Evolutionary conservation across 1,139 yeast species (phyloP), one percentile per base, ranked within the genome.

Genomic region (Entelexis paramagnoliae): DNA sequence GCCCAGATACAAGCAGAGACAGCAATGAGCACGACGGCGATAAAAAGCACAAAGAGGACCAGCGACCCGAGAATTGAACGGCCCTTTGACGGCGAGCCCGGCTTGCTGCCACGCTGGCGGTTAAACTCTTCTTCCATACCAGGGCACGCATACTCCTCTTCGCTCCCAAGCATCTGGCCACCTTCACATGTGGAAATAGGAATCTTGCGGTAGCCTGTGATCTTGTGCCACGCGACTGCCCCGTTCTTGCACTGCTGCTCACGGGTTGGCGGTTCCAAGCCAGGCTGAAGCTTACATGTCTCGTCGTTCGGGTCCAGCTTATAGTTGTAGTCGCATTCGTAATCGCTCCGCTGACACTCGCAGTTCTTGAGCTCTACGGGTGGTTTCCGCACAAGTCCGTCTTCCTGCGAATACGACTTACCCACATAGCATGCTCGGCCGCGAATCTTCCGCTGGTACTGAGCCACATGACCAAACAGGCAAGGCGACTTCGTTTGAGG

Each of bases 311-410:
- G 36, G 1, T 65, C 63, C 57, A 83, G 77, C 55, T 67, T 78
- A 65, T 72, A 89, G 67, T 89, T 89, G 70, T 79, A 86, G 64
- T 91, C 98, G 75, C 99, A 91, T 68, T 91, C 99, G 63, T 73
- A 93, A 67, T 91, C 99, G 53, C 78, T 76, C 66, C 96, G 77
- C 0, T 93, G 76, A 70, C 99, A 91, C 1, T 83, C 64, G 68
- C 99, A 91, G 65, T 85, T 81, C 59, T 78, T 73, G 16, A 75
- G 68, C 19, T 78, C 70, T 16, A 43, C 24, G 22, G 29, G 38
- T 11, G 22, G 43, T 24, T 32, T 17, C 11, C 22, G 36, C 20
- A 19, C 30, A 2, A 32, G 9, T 4, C 40, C 51, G 35, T 88
- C 85, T 1, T 84, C 83, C 60, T 75, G 76, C 10, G 36, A 40